phyloP scores from a whole-genome alignment of 2,329 filamentous ascomycete species.

The Fusarium temperatum region DNA sequence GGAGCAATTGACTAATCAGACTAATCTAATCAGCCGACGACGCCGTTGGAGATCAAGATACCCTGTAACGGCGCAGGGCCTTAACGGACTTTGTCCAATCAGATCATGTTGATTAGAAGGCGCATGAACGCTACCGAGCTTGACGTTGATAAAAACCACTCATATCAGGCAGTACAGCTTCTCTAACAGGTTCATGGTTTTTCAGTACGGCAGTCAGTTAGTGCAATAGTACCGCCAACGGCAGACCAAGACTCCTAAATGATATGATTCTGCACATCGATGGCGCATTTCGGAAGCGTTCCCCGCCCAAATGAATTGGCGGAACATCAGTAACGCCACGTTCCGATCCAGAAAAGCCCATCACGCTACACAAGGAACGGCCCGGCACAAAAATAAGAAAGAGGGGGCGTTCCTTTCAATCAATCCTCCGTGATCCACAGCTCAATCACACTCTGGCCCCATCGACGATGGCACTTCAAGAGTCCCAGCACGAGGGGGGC shows the following conservation, averaged over 20 bases:
- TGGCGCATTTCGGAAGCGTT: neutral
- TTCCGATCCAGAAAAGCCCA: neutral
- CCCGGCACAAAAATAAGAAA: neutral
- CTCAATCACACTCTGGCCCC: neutral
- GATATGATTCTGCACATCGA: neutral
- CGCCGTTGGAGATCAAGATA: neutral
- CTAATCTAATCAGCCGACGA: neutral
- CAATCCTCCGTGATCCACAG: neutral
- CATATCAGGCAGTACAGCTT: neutral
- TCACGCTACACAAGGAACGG: neutral
- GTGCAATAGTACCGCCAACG: rapidly evolving
- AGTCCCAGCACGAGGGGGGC: neutral
- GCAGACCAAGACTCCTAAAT: neutral
- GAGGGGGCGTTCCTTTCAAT: neutral
- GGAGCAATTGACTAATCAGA: neutral
- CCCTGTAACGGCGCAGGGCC: neutral
- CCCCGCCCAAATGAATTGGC: neutral
- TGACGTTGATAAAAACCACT: neutral
- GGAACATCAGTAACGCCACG: neutral
- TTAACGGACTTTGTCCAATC: neutral
- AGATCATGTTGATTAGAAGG: neutral
- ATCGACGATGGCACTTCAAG: neutral
- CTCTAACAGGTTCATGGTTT: rapidly evolving
- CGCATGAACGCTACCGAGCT: neutral
- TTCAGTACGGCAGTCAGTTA: neutral